Percentiles rank a stretch among this genome's conserved stretches.
Conservation (phyloP, 306 rosid species). For the Vigna nakashimae region DNA sequence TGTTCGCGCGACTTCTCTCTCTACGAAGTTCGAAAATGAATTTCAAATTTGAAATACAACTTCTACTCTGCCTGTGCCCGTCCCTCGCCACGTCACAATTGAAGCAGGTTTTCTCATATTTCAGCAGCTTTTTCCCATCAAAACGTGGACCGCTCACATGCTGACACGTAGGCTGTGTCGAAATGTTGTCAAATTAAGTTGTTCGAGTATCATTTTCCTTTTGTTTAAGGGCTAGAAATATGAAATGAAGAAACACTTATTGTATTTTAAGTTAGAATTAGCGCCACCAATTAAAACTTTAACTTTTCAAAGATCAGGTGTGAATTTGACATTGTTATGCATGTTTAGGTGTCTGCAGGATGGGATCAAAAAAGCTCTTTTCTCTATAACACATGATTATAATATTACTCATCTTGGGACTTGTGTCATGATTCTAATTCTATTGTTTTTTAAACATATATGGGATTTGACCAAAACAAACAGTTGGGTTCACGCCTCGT, state of each 20-base stretch:
- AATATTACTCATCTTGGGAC: slow-evolving; percentile 24
- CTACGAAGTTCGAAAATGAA: too few relatives aligned
- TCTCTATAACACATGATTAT: not conserved
- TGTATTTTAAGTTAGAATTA: slow-evolving; percentile 33
- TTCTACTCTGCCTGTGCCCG: too few relatives aligned
- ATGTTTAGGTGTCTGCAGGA: not conserved
- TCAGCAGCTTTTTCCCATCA: too few relatives aligned
- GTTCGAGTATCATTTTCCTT: too few relatives aligned
- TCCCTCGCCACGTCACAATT: too few relatives aligned
- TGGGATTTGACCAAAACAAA: slow-evolving; percentile 5
- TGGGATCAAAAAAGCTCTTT: not conserved
- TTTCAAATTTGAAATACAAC: too few relatives aligned
- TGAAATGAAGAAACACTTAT: not conserved
- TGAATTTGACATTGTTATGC: slow-evolving; percentile 31
- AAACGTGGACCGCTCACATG: too few relatives aligned
- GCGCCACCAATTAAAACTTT: not conserved
- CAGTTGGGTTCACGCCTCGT: not conserved
- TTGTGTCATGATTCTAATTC: not conserved
- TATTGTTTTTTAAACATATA: slow-evolving; percentile 1
- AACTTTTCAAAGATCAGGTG: not conserved
- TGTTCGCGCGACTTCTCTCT: too few relatives aligned
- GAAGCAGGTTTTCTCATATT: too few relatives aligned
- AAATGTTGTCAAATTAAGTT: too few relatives aligned
- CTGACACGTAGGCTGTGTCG: too few relatives aligned
- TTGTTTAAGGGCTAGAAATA: not conserved